A percentile compares a stretch with the other conserved stretches of the same genome.
Evolutionary conservation across 2,329 filamentous ascomycete species (phyloP).

Genomic region (Phialophora verrucosa): DNA sequence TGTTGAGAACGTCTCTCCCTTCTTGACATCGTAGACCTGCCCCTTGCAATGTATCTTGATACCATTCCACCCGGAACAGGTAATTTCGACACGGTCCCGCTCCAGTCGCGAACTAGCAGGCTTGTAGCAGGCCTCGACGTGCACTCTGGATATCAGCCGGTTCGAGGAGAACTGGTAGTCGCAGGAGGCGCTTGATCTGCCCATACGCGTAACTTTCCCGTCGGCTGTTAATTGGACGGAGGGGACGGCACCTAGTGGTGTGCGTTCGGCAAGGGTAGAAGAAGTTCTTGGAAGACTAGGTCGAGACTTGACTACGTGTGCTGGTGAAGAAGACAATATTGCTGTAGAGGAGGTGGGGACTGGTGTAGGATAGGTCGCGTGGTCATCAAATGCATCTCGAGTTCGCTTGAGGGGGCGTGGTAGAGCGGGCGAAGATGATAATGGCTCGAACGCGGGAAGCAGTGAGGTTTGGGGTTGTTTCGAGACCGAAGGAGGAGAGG

Average conservation of each 20-base stretch:
- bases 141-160: slow-evolving; percentile 88
- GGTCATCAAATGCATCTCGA: slow-evolving; percentile 50
- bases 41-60: slow-evolving; percentile 91
- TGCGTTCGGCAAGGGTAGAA: slow-evolving; percentile 74
- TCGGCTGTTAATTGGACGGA: slow-evolving; percentile 78
- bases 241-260: slow-evolving; percentile 82
- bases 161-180: slow-evolving; percentile 92
- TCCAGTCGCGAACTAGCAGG: slow-evolving; percentile 70
- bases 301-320: slow-evolving; percentile 57
- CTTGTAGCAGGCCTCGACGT: slow-evolving; percentile 86
- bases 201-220: slow-evolving; percentile 84
- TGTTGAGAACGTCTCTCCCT: slow-evolving; percentile 87
- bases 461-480: slow-evolving; percentile 55
- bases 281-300: slow-evolving; percentile 66
- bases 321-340: slow-evolving; percentile 85
- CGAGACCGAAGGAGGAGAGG: slow-evolving; percentile 45
- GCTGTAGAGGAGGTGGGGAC: slow-evolving; percentile 92
- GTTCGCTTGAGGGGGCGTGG: slow-evolving; percentile 56
- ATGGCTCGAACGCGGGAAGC: slow-evolving; percentile 57
- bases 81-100: slow-evolving; percentile 80
- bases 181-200: slow-evolving; percentile 92
- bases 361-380: slow-evolving; percentile 83
- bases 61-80: slow-evolving; percentile 96
- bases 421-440: slow-evolving; percentile 55
- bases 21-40: slow-evolving; percentile 80